These are phyloP conservation scores for Ascosphaera apis DNA, from an alignment of 2,329 filamentous ascomycete genomes.

Conservation along the genomic window DNA sequence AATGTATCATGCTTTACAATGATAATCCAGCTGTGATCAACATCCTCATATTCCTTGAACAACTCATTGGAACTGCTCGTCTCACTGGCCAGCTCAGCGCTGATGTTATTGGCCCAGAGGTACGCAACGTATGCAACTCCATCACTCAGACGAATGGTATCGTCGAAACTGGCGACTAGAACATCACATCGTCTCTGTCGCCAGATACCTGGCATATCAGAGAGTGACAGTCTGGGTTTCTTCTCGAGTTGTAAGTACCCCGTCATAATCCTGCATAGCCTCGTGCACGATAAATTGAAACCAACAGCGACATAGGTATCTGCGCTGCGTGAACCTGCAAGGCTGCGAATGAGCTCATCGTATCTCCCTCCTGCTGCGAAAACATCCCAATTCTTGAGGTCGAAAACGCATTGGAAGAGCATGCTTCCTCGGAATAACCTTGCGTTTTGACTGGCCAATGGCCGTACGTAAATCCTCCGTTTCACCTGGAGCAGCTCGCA, in stretches of 20 bases:
- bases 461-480: constrained; percentile 62
- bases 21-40: constrained; percentile 70
- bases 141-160: constrained; percentile 46
- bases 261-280: constrained; percentile 40
- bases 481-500: constrained; percentile 50
- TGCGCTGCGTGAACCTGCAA: constrained; percentile 41
- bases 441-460: constrained; percentile 72
- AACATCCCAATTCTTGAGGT: constrained; percentile 57
- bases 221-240: too few species aligned
- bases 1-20: constrained; percentile 54
- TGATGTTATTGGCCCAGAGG: constrained; percentile 67
- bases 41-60: constrained; percentile 39
- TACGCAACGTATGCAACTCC: constrained; percentile 56
- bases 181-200: constrained; percentile 55
- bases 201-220: too few species aligned
- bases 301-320: constrained; percentile 65
- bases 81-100: constrained; percentile 66
- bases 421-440: constrained; percentile 71
- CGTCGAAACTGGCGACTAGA: constrained; percentile 70
- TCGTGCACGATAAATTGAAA: constrained; percentile 76
- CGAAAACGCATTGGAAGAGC: constrained; percentile 75
- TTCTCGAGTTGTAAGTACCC: constrained; percentile 30
- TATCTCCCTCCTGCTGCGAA: constrained; percentile 89
- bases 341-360: constrained; percentile 68
- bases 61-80: constrained; percentile 60